Percentiles rank a stretch among this genome's conserved stretches.
phyloP scores from a whole-genome alignment of 176 grass and related monocot species.

The Juncus inflexus region DNA sequence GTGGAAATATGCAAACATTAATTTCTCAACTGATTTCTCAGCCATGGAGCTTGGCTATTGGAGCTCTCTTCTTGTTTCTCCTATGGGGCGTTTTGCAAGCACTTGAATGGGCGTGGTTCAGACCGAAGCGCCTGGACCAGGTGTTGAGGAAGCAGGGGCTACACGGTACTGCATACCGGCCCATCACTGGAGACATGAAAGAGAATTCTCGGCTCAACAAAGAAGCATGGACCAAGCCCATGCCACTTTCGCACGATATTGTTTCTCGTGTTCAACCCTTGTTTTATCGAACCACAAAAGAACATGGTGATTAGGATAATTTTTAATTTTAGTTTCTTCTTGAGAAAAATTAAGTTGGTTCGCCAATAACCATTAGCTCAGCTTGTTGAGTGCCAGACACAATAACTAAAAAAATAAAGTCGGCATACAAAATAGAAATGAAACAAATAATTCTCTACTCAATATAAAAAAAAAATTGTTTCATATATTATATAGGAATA shows the following conservation, averaged over 20 bases:
- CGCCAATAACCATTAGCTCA: no score
- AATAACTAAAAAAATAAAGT: no score
- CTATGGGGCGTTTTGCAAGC: conserved; percentile 38
- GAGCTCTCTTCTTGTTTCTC: conserved; percentile 6
- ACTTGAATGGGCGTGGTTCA: conserved; percentile 58
- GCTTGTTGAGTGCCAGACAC: no score
- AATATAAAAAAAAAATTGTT: no score
- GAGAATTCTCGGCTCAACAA: conserved; percentile 34
- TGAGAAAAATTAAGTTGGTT: no score
- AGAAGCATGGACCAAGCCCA: conserved; percentile 42
- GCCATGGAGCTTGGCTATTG: conserved; percentile 12
- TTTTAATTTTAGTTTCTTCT: not conserved
- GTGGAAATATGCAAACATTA: not conserved
- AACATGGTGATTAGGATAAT: conserved; percentile 36
- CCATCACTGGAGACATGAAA: conserved; percentile 40
- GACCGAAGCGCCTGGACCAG: conserved; percentile 34
- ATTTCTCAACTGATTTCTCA: not conserved
- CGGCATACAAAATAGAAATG: no score
- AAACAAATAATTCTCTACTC: no score
- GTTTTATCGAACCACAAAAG: conserved; percentile 45
- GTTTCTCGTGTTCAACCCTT: conserved; percentile 37
- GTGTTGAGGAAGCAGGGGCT: conserved; percentile 54
- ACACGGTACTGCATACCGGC: conserved; percentile 43
- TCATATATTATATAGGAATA: no score
- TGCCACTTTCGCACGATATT: conserved; percentile 54